phyloP scores from a whole-genome alignment of 371 early-diverging fungal species.

The Catenaria anguillulae region DNA sequence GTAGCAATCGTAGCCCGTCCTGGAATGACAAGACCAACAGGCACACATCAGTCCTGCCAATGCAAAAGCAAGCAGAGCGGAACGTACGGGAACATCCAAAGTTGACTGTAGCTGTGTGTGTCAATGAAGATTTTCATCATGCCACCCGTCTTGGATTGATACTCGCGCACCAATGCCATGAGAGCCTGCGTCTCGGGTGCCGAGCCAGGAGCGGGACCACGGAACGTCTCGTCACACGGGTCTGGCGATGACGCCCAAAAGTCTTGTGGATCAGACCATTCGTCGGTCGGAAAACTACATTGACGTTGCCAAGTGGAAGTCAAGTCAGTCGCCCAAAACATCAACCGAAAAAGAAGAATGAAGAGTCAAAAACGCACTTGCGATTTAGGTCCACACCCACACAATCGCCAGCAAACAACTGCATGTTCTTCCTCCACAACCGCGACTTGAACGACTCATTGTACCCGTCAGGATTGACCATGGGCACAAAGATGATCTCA shows the following conservation, averaged over 20 bases:
- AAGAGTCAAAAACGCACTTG: slow-evolving; percentile 26
- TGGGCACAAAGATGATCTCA: slow-evolving; percentile 11
- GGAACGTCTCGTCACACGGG: slow-evolving; percentile 27
- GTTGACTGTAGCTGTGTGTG: slow-evolving; percentile 35
- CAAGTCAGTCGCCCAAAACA: too few relatives aligned
- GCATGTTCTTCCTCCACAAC: slow-evolving; percentile 37
- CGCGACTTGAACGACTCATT: not conserved
- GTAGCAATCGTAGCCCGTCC: too few relatives aligned
- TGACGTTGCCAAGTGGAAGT: not conserved
- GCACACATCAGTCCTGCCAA: too few relatives aligned
- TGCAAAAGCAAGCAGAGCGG: too few relatives aligned
- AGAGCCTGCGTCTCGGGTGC: slow-evolving; percentile 27
- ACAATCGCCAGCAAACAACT: slow-evolving; percentile 22
- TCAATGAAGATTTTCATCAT: slow-evolving; percentile 27
- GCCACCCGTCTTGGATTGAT: slow-evolving; percentile 19
- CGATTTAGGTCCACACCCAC: slow-evolving; percentile 20
- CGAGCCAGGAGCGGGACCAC: slow-evolving; percentile 20
- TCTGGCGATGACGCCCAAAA: slow-evolving; percentile 24
- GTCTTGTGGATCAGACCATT: slow-evolving; percentile 40
- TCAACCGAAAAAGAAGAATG: not conserved
- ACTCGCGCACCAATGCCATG: slow-evolving; percentile 25
- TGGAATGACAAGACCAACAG: too few relatives aligned
- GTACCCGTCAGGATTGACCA: slow-evolving; percentile 32
- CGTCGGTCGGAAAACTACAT: slow-evolving; percentile 6
- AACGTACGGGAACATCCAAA: slow-evolving; percentile 25